Evolutionary conservation across 2,329 filamentous ascomycete genomes (phyloP).

Genomic region (Dothistroma septosporum): DNA sequence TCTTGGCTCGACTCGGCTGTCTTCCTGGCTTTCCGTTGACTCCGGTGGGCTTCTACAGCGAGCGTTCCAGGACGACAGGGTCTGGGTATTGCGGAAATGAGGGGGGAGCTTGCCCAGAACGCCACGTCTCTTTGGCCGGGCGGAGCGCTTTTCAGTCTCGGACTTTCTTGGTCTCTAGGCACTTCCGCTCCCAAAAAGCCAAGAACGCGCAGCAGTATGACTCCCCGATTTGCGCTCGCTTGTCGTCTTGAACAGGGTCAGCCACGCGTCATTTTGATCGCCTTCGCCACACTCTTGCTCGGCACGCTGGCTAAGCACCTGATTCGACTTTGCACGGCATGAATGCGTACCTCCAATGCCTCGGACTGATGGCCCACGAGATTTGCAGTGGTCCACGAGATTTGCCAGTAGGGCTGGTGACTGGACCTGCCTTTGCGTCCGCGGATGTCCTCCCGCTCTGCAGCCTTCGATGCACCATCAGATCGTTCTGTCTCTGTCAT

Average conservation of each 20-base stretch:
- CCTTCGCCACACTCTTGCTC: neutral
- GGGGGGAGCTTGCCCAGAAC: neutral
- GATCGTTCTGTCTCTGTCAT: neutral
- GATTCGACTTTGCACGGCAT: neutral
- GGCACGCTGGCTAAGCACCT: neutral
- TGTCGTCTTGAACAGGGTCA: neutral
- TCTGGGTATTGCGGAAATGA: neutral
- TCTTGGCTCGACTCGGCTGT: neutral
- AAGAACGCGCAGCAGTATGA: neutral
- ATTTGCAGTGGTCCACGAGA: neutral
- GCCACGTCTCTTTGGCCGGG: neutral
- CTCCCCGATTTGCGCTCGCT: neutral
- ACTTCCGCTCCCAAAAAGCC: neutral
- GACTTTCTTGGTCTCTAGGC: slow-evolving; percentile 1
- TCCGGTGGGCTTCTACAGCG: neutral
- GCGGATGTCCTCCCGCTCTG: neutral
- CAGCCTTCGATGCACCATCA: neutral
- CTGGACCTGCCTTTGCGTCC: neutral
- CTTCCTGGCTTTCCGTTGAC: neutral
- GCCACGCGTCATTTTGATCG: neutral
- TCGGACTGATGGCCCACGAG: neutral
- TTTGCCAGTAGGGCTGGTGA: neutral
- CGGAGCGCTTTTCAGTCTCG: neutral
- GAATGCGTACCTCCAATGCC: neutral
- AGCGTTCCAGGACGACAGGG: neutral